Percentiles rank a stretch among this genome's conserved stretches.
These are phyloP conservation scores for Pyricularia pennisetigena DNA, from an alignment of 2,329 filamentous ascomycete species.

Conservation along the genomic window DNA sequence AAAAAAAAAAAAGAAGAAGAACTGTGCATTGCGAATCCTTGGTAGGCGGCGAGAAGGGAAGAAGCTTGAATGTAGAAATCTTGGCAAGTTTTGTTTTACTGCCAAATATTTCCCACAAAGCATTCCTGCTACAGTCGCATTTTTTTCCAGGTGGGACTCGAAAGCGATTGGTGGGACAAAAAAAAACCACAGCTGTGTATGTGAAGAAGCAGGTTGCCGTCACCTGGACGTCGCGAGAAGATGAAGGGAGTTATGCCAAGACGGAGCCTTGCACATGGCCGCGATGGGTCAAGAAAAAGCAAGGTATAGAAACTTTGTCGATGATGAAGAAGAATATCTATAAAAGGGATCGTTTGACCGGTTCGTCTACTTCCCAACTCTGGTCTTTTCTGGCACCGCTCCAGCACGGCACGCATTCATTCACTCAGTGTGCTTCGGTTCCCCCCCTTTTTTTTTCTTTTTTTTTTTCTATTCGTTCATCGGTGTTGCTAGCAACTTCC, in stretches of 20 bases:
- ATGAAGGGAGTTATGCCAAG: background rate
- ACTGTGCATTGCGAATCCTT: background rate
- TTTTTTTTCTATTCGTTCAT: background rate
- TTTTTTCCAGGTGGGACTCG: background rate
- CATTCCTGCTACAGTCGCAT: background rate
- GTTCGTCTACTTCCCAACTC: background rate
- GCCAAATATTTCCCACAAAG: background rate
- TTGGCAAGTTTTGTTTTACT: background rate
- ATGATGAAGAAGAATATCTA: background rate
- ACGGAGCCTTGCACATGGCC: background rate
- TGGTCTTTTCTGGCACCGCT: background rate
- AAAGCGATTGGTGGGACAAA: conserved; percentile 1
- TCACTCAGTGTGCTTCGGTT: too few relatives aligned
- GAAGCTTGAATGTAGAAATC: background rate
- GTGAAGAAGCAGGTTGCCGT: background rate
- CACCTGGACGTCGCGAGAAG: background rate
- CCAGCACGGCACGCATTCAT: background rate
- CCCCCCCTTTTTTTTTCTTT: too few relatives aligned
- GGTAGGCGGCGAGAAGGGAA: background rate
- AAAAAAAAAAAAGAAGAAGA: background rate
- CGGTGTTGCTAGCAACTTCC: background rate
- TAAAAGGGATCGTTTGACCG: background rate
- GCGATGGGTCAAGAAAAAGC: background rate
- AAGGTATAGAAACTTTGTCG: background rate
- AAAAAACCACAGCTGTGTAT: background rate